Base-by-base conservation (phyloP, 495 filamentous ascomycete species). In the Coniosporium apollinis region DNA sequence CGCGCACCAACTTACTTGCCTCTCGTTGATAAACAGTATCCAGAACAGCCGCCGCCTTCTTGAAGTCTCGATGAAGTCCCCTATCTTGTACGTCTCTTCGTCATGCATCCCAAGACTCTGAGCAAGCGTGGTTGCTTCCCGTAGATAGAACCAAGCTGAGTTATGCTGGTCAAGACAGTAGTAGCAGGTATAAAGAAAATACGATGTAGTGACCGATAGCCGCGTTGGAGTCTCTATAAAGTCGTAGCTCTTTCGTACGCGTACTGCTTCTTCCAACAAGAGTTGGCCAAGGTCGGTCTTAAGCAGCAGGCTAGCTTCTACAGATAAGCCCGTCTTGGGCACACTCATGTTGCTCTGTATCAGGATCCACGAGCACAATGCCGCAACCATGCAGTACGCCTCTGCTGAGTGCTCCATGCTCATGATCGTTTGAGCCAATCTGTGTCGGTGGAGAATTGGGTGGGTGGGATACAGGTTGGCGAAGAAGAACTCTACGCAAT, bases 401-500 rank as follows among this genome's bases (percentile, higher is more conserved):
- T 79, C 77, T 15, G 71, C 54, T n/a, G 70, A 74, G 28, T 60
- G 71, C 50, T 70, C 75, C 57, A 70, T 70, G 52, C 64, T 68
- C 38, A 46, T 61, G 56, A 70, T 55, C 42, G 60, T 64, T 45
- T 74, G 62, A 37, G 76, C 74, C 6, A 89, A 54, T 32, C 69
- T 64, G 22, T 74, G 69, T 19, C 70, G 71, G 26, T 82, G 68
- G 18, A 92, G 62, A 25, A 92, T 76, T 0, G 85, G 84, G 64
- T 85, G 80, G 14, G 76, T 80, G 4, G 79, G 71, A 45, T 92
- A 89, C 51, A 93, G 66, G 49, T 85, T 70, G 39, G 69, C 62
- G 57, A 92, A 91, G 62, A 79, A 91, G 45, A 81, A 83, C 11
- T 89, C 79, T 40, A 81, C 64, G 62, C 79, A 85, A 14, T 62